Base-by-base conservation (phyloP, 345 rosid genomes). In the Murraya paniculata region DNA sequence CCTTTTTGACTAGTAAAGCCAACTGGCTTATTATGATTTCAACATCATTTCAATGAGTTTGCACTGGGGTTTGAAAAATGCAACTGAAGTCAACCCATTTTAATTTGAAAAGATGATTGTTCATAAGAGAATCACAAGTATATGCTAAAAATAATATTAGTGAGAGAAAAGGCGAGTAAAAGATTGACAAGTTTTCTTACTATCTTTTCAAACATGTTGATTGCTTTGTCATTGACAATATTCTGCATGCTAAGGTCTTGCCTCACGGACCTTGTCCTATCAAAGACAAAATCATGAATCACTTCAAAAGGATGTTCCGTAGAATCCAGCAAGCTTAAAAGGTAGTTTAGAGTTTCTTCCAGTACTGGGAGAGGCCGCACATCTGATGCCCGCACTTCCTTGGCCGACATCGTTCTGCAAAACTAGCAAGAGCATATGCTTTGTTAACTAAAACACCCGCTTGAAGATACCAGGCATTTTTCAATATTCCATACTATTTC, bases 161-260 rank as follows among this genome's bases (percentile, higher is more conserved):
- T 45, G n/a, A 59, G 1, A 72, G 27, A 56, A 66, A 60, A 59
- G 35, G 14, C 27, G 66, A 38, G 5, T 18, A 28, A 48, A 56
- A 58, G 60, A 81, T 72, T 53, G 48, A 83, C 70, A 84, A 75
- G 65, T 69, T 45, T 83, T 62, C 81, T 55, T 92, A 95, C 99
- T 88, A 94, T 93, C 88, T 92, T 84, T 82, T 93, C 97, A 4
- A 88, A 93, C 83, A 95, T 89, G 88, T 48, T 31, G 82, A 95
- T 84, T 59, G 82, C 96, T 87, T 80, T 81, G 53, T 87, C 86
- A 76, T 82, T 86, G 79, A 85, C 86, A 77, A 95, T 84, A 77
- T 89, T 88, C 83, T 95, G 99, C 93, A 93, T 95, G 84, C 88
- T 91, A 59, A 93, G 90, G 80, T 95, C 99, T 84, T 95, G 98